Evolutionary conservation across 441 rosid genomes (phyloP).

Genomic region (Gossypium laxum): DNA sequence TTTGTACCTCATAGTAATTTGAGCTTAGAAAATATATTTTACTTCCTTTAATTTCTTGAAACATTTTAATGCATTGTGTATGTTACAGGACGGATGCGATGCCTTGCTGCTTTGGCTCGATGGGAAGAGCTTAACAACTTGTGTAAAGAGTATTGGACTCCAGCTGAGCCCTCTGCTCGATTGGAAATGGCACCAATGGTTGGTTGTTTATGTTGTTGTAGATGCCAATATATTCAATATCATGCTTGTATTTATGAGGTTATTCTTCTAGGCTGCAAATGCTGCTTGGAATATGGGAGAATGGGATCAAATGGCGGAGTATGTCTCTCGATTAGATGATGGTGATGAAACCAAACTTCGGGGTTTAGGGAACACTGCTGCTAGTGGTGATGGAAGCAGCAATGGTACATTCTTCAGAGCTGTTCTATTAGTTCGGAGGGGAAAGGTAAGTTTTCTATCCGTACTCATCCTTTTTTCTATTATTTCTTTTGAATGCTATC

Average conservation of each 20-base stretch:
- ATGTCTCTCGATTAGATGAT: conserved; percentile 90
- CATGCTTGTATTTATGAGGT: conserved; percentile 15
- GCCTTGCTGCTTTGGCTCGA: conserved; percentile 97
- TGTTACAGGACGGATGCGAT: conserved; percentile 82
- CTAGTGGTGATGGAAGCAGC: conserved; percentile 92
- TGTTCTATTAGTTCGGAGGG: conserved; percentile 75
- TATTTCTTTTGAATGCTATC: background rate
- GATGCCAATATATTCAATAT: conserved; percentile 9
- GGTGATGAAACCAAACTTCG: conserved; percentile 95
- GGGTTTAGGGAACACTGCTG: conserved; percentile 80
- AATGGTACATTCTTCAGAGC: conserved; percentile 98
- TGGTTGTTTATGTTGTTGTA: conserved; percentile 25
- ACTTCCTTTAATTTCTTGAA: conserved; percentile 2
- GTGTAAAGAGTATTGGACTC: conserved; percentile 96
- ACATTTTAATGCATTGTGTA: conserved; percentile 15
- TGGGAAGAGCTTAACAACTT: conserved; percentile 97
- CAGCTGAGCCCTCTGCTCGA: conserved; percentile 95
- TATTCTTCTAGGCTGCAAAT: conserved; percentile 63
- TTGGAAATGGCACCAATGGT: conserved; percentile 99
- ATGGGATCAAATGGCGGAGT: conserved; percentile 99
- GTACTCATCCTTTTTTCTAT: background rate
- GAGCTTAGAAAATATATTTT: background rate
- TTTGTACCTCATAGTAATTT: background rate
- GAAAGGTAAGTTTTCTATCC: conserved; percentile 44
- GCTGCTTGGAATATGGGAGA: conserved; percentile 99